Evolutionary conservation across 192 early-diverging fungal species (phyloP).

Genomic region (Mortierella claussenii): DNA sequence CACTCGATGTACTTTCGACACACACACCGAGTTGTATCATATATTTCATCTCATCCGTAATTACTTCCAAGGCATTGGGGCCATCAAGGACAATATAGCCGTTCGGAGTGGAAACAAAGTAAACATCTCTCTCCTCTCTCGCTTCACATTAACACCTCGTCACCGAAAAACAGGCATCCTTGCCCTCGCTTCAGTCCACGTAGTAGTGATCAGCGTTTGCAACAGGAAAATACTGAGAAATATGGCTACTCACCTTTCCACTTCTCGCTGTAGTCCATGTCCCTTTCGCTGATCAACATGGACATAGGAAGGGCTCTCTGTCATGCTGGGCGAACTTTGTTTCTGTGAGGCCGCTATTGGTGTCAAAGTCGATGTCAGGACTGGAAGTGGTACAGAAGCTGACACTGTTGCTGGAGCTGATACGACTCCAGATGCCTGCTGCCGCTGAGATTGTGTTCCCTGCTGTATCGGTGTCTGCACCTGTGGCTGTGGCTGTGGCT

Average conservation of each 20-base stretch:
- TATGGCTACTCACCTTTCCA: conserved; percentile 20
- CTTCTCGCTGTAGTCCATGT: neutral
- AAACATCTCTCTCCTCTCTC: too few species aligned
- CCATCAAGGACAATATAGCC: too few species aligned
- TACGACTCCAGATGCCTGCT: neutral
- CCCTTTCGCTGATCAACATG: neutral
- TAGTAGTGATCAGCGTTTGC: too few species aligned
- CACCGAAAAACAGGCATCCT: too few species aligned
- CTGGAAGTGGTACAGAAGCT: neutral
- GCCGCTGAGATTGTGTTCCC: neutral
- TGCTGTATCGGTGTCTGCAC: conserved; percentile 8
- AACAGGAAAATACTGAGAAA: too few species aligned
- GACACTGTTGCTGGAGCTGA: neutral
- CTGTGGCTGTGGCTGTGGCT: conserved; percentile 3
- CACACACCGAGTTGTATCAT: too few species aligned
- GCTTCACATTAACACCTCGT: too few species aligned
- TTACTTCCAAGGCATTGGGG: too few species aligned
- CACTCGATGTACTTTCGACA: too few species aligned
- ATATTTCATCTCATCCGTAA: too few species aligned
- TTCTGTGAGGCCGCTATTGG: neutral
- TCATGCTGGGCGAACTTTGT: neutral
- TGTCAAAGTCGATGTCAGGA: neutral
- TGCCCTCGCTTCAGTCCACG: too few species aligned
- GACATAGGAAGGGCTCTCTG: neutral
- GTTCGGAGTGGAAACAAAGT: too few species aligned